These are phyloP conservation scores for Ophiostoma sp. DNA, from an alignment of 2,329 filamentous ascomycete genomes.

Conservation along the genomic window DNA sequence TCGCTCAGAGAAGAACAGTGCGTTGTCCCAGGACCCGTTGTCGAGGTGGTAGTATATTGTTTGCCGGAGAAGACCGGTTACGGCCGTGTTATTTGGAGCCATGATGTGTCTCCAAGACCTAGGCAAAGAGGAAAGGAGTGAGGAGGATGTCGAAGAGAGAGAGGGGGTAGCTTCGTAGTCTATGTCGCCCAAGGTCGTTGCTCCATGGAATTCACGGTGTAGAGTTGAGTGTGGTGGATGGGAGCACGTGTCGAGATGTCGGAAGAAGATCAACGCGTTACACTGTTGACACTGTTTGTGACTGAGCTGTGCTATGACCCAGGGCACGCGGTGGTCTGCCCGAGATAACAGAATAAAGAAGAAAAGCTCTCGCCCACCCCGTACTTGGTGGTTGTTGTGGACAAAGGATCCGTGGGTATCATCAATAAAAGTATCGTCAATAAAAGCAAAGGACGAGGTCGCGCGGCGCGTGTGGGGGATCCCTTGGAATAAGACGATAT, in stretches of 20 bases:
- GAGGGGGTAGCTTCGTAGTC: conserved; percentile 15
- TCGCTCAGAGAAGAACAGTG: conserved; percentile 87
- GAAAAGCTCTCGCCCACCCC: not conserved
- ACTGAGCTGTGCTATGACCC: not conserved
- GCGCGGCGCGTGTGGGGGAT: not conserved
- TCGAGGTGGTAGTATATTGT: conserved; percentile 70
- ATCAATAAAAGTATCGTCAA: conserved; percentile 3
- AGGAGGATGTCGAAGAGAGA: not conserved
- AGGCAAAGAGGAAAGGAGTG: conserved; percentile 9
- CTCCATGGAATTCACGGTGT: conserved; percentile 25
- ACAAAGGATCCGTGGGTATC: not conserved
- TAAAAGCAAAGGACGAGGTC: conserved; percentile 1
- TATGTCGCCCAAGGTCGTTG: conserved; percentile 20
- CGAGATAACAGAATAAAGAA: not conserved
- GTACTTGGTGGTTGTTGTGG: not conserved
- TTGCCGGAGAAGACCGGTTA: conserved; percentile 53
- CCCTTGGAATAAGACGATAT: not conserved
- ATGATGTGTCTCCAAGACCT: conserved; percentile 35
- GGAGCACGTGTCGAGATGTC: conserved; percentile 13
- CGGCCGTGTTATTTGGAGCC: conserved; percentile 49
- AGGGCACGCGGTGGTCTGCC: not conserved
- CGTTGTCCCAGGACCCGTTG: conserved; percentile 82
- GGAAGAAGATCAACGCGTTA: not conserved
- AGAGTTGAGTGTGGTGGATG: not conserved
- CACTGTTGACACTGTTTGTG: not conserved